These are phyloP conservation scores for Cutaneotrichosporon cutaneum DNA, from an alignment of 1,284 basidiomycete species.

Conservation along the genomic window DNA sequence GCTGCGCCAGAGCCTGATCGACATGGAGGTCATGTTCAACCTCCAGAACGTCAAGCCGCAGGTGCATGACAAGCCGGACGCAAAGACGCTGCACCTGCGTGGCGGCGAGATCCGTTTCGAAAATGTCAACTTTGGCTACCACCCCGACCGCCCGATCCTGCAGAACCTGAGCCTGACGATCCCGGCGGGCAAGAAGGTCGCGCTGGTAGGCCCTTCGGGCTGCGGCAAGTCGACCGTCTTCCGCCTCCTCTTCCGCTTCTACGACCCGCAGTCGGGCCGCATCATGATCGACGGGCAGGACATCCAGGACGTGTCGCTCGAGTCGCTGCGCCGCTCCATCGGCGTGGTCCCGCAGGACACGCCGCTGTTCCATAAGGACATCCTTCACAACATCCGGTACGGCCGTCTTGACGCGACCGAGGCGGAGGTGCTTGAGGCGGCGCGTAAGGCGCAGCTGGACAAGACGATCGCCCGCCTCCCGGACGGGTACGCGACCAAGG, in stretches of 20 bases:
- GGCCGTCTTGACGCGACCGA: constrained; percentile 85
- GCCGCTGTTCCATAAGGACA: constrained; percentile 91
- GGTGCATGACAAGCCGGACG: constrained; percentile 64
- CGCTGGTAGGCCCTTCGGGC: constrained; percentile 93
- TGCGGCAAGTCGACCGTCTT: constrained; percentile 98
- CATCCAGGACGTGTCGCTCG: constrained; percentile 70
- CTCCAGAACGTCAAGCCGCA: constrained; percentile 76
- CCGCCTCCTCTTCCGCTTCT: constrained; percentile 91
- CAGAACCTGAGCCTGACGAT: constrained; percentile 83
- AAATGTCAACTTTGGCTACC: constrained; percentile 88
- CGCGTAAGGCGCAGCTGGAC: constrained; percentile 83
- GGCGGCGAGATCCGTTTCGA: constrained; percentile 91
- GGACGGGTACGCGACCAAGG: constrained; percentile 83
- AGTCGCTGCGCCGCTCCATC: constrained; percentile 70
- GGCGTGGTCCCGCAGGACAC: constrained; percentile 98
- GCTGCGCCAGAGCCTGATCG: constrained; percentile 87
- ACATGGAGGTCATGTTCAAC: constrained; percentile 96
- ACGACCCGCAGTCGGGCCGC: constrained; percentile 74
- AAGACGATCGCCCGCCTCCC: constrained; percentile 75
- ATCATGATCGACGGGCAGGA: constrained; percentile 80
- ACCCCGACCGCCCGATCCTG: constrained; percentile 87
- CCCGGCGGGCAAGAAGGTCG: constrained; percentile 92
- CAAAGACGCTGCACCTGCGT: constrained; percentile 66
- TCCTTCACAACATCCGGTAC: constrained; percentile 93
- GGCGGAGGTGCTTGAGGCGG: constrained; percentile 80